Evolutionary conservation across 352 stramenopile species (phyloP).

Genomic region (Peronospora belbahrii): DNA sequence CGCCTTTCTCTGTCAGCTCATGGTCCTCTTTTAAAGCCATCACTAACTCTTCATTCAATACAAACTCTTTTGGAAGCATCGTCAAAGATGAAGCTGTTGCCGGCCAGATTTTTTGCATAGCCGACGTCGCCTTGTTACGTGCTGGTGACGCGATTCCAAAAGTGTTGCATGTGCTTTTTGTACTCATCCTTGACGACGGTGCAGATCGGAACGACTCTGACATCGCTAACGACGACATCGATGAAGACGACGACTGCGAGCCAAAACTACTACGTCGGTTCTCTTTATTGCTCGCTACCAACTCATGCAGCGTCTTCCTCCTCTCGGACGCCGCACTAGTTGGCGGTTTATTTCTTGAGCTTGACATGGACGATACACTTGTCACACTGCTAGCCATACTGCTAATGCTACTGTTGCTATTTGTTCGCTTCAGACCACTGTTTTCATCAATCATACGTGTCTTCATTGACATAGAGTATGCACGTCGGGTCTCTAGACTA

Average conservation of each 20-base stretch:
- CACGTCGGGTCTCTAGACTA: slow-evolving; percentile 20
- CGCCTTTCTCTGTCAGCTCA: slow-evolving; percentile 46
- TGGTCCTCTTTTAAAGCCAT: slow-evolving; percentile 66
- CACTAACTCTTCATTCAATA: slow-evolving; percentile 32
- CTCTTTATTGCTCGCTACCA: slow-evolving; percentile 35
- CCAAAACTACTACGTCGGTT: slow-evolving; percentile 38
- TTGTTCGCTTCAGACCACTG: slow-evolving; percentile 17
- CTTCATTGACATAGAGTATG: slow-evolving; percentile 19
- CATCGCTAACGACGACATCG: slow-evolving; percentile 34
- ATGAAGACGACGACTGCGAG: slow-evolving; percentile 47
- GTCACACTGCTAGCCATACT: slow-evolving; percentile 22
- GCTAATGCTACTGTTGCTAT: slow-evolving; percentile 28
- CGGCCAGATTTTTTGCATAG: slow-evolving; percentile 35
- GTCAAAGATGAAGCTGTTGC: slow-evolving; percentile 16
- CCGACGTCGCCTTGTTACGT: slow-evolving; percentile 7
- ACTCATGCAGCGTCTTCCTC: slow-evolving; percentile 32
- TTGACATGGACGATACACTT: slow-evolving; percentile 18
- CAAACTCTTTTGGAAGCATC: slow-evolving; percentile 38
- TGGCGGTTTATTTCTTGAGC: slow-evolving; percentile 11
- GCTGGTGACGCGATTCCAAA: slow-evolving; percentile 6
- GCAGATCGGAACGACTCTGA: slow-evolving; percentile 27
- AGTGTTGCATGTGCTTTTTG: slow-evolving; percentile 1
- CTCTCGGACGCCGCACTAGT: slow-evolving; percentile 17
- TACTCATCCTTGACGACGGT: slow-evolving; percentile 9
- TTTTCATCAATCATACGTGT: slow-evolving; percentile 16